phyloP scores from a whole-genome alignment of 2,329 filamentous ascomycete genomes.

The Penicillium sp. region DNA sequence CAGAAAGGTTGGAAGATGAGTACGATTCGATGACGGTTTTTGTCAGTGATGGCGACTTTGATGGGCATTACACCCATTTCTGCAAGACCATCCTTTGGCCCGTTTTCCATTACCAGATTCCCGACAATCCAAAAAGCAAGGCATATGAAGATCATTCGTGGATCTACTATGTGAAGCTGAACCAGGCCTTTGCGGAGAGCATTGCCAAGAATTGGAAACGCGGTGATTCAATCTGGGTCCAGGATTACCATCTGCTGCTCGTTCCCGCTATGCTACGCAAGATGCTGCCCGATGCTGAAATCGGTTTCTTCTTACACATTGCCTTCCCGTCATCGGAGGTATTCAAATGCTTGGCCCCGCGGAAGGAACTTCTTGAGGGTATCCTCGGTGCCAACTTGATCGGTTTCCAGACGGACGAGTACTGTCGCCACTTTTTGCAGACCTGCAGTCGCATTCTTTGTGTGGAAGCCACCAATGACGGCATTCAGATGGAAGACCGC shows the following conservation, averaged over 20 bases:
- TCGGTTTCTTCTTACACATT: conserved; percentile 93
- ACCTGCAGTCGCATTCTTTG: conserved; percentile 89
- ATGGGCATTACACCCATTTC: conserved; percentile 93
- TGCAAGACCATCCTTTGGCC: conserved; percentile 98
- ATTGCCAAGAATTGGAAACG: conserved; percentile 92
- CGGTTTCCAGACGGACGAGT: conserved; percentile 92
- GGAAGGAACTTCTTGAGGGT: conserved; percentile 84
- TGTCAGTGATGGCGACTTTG: conserved; percentile 87
- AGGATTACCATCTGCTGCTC: conserved; percentile 91
- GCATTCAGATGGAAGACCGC: conserved; percentile 86
- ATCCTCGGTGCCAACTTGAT: conserved; percentile 92
- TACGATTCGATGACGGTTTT: conserved; percentile 83
- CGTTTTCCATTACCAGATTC: conserved; percentile 97
- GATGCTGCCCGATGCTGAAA: conserved; percentile 84
- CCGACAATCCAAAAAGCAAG: conserved; percentile 97
- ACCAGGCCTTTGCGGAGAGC: conserved; percentile 89
- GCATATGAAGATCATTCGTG: conserved; percentile 97
- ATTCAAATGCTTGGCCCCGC: conserved; percentile 86
- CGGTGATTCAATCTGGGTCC: conserved; percentile 90
- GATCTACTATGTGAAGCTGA: conserved; percentile 90
- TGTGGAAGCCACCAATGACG: conserved; percentile 87
- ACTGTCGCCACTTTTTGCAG: conserved; percentile 90
- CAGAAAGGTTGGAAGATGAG: conserved; percentile 78
- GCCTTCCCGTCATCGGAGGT: conserved; percentile 96
- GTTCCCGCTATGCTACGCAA: conserved; percentile 89